Conservation (phyloP, 148 eudicot genomes). For the Vaccinium macrocarpon region DNA sequence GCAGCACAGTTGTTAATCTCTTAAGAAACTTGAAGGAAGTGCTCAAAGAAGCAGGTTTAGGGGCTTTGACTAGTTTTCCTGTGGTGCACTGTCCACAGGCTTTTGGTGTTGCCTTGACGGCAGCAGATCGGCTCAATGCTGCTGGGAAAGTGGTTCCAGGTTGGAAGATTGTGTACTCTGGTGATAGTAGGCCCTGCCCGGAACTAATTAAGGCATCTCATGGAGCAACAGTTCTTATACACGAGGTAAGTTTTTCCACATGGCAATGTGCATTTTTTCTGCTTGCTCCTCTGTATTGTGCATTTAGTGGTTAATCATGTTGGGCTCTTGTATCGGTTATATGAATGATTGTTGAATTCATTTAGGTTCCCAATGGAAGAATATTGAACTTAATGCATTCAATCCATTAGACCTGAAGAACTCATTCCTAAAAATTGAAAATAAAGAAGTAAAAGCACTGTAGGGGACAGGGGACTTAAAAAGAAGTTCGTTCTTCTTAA, state of each 20-base stretch:
- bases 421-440: neutral
- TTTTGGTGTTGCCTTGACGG: conserved; percentile 61
- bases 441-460: neutral
- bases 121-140: conserved; percentile 48
- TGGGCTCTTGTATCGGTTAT: too few relatives aligned
- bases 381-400: neutral
- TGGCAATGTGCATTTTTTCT: conserved; percentile 7
- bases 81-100: conserved; percentile 93
- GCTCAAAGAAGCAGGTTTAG: conserved; percentile 69
- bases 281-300: neutral
- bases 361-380: neutral
- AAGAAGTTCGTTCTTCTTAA: neutral
- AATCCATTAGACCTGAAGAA: neutral
- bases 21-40: conserved; percentile 43
- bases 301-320: neutral
- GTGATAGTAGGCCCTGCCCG: conserved; percentile 89
- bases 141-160: conserved; percentile 62
- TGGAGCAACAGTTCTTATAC: conserved; percentile 90
- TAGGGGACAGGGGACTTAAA: neutral
- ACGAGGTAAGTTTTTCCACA: conserved; percentile 57
- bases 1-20: conserved; percentile 31
- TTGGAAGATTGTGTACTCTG: conserved; percentile 95
- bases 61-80: conserved; percentile 68
- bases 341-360: neutral
- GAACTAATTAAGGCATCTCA: conserved; percentile 65